Conservation (phyloP, 2,329 filamentous ascomycete species). For the Pseudogymnoascus sp. region DNA sequence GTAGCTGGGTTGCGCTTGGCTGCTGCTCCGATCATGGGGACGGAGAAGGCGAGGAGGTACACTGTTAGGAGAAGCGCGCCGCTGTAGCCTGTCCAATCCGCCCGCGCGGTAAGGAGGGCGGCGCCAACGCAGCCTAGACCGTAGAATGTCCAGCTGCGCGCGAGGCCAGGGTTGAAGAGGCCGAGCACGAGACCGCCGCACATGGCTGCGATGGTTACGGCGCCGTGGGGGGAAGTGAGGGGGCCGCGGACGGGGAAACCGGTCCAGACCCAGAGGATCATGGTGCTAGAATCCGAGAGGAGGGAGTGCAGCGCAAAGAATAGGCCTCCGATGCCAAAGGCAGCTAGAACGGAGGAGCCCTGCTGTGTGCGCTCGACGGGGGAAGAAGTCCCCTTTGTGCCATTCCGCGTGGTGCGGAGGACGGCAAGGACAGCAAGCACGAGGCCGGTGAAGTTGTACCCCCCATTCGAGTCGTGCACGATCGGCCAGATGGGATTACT, state of each 20-base stretch:
- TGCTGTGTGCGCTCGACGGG: constrained; percentile 48
- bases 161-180: constrained; percentile 62
- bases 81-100: constrained; percentile 84
- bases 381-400: constrained; percentile 34
- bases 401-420: constrained; percentile 64
- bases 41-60: constrained; percentile 75
- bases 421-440: constrained; percentile 68
- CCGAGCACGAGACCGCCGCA: constrained; percentile 70
- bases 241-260: constrained; percentile 88
- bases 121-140: constrained; percentile 74
- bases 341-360: constrained; percentile 65
- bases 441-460: constrained; percentile 82
- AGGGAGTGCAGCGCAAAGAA: constrained; percentile 89
- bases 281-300: constrained; percentile 93
- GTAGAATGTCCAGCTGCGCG: constrained; percentile 73
- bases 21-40: constrained; percentile 68
- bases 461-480: constrained; percentile 82
- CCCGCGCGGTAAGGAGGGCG: constrained; percentile 65
- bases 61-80: constrained; percentile 68
- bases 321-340: constrained; percentile 72
- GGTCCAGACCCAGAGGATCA: constrained; percentile 98
- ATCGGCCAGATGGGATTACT: constrained; percentile 98
- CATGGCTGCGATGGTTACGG: constrained; percentile 82
- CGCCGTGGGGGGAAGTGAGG: constrained; percentile 81
- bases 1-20: constrained; percentile 68